phyloP scores from a whole-genome alignment of 331 rosid genomes.

The Malus hybrid region DNA sequence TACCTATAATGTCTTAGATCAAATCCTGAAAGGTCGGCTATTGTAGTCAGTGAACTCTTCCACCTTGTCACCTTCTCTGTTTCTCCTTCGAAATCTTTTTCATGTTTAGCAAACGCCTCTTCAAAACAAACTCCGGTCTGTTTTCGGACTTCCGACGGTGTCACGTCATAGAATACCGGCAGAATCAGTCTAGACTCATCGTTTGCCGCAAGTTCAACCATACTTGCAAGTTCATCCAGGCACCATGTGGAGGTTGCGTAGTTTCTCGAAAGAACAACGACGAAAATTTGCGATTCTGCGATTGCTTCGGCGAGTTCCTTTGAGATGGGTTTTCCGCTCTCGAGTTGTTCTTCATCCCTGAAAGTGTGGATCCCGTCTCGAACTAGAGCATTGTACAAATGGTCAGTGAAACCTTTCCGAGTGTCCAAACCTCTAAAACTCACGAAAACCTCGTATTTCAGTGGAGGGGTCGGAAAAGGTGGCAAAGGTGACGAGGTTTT shows the following conservation, averaged over 20 bases:
- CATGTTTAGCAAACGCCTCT: not conserved
- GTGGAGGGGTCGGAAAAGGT: not conserved
- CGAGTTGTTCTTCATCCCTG: not conserved
- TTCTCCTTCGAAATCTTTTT: not conserved
- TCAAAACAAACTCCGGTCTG: not conserved
- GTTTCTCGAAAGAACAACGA: not conserved
- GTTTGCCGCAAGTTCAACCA: not conserved
- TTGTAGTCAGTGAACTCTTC: not conserved
- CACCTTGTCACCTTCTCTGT: not conserved
- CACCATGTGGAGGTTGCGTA: not conserved
- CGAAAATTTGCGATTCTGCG: not conserved
- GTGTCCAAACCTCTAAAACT: not conserved
- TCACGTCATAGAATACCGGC: not conserved
- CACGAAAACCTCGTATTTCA: not conserved
- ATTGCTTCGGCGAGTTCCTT: not conserved
- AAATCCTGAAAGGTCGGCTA: not conserved
- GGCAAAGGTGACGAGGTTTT: not conserved
- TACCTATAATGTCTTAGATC: not conserved
- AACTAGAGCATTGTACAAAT: not conserved
- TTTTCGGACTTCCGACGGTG: not conserved
- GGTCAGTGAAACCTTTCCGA: not conserved
- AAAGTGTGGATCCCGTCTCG: not conserved
- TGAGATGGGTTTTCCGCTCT: not conserved
- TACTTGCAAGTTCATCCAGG: not conserved
- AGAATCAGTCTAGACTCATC: not conserved